Conservation (phyloP, 495 filamentous ascomycete species). For the Letharia columbiana region DNA sequence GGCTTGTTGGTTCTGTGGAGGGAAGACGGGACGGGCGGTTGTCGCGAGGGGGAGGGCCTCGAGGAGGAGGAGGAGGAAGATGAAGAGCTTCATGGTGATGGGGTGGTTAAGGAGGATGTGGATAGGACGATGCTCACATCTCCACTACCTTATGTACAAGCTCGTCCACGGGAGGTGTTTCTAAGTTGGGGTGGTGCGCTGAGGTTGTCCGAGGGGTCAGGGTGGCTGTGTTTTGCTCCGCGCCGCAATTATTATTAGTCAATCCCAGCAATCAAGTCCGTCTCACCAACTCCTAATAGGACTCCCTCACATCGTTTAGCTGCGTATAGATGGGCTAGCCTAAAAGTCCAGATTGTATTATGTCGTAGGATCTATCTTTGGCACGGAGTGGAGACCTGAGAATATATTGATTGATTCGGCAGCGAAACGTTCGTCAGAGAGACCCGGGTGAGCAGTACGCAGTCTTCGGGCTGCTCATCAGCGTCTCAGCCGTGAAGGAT, state of each 20-base stretch:
- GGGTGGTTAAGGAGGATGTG: background rate
- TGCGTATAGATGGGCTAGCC: background rate
- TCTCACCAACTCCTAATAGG: background rate
- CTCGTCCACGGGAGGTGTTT: no score
- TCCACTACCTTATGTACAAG: background rate
- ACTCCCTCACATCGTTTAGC: background rate
- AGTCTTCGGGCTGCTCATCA: no score
- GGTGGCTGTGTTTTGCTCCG: background rate
- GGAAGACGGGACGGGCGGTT: background rate
- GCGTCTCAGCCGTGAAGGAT: background rate
- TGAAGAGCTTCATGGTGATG: conserved; percentile 10
- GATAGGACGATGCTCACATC: background rate
- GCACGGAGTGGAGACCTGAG: no score
- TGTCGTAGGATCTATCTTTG: no score
- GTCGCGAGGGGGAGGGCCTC: background rate
- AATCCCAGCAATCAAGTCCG: background rate
- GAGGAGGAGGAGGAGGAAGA: conserved; percentile 10
- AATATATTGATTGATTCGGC: no score
- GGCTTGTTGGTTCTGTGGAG: conserved; percentile 14
- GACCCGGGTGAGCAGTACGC: no score
- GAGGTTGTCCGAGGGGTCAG: background rate
- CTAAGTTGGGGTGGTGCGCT: background rate
- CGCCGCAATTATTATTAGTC: background rate
- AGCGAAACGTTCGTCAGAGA: no score
- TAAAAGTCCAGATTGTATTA: no score